These are phyloP conservation scores for Phytophthora palmivora DNA, from an alignment of 352 stramenopile genomes.

Conservation along the genomic window DNA sequence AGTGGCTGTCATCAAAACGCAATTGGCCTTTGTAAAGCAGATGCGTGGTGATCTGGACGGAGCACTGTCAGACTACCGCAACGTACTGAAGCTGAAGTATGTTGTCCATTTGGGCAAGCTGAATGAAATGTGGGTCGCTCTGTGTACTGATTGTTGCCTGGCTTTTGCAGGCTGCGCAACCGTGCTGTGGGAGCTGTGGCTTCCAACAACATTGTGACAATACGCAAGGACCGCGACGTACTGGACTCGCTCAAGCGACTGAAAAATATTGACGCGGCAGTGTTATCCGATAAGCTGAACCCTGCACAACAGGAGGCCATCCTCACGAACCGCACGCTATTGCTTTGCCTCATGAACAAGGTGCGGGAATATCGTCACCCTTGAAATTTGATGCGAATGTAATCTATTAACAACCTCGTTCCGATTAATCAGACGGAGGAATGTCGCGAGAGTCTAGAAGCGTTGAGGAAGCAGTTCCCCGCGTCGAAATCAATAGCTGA, in stretches of 20 bases:
- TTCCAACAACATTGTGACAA: constrained; percentile 85
- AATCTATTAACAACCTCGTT: constrained; percentile 14
- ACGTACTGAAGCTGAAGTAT: constrained; percentile 85
- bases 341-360: constrained; percentile 84
- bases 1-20: constrained; percentile 73
- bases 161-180: constrained; percentile 57
- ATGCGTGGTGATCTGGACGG: constrained; percentile 73
- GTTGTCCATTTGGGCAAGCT: constrained; percentile 6
- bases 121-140: background rate
- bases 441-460: constrained; percentile 55
- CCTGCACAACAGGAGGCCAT: constrained; percentile 72
- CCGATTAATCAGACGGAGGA: constrained; percentile 60
- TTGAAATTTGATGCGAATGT: background rate
- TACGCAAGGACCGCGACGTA: constrained; percentile 78
- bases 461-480: constrained; percentile 70
- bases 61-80: constrained; percentile 76
- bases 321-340: constrained; percentile 73
- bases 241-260: constrained; percentile 88
- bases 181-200: constrained; percentile 69
- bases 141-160: constrained; percentile 13
- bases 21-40: constrained; percentile 83
- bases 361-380: constrained; percentile 18
- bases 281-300: constrained; percentile 69
- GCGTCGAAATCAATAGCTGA: constrained; percentile 60
- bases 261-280: constrained; percentile 64